Evolutionary conservation across 2,329 filamentous ascomycete genomes (phyloP).

Genomic region (Colletotrichum brevisporum): DNA sequence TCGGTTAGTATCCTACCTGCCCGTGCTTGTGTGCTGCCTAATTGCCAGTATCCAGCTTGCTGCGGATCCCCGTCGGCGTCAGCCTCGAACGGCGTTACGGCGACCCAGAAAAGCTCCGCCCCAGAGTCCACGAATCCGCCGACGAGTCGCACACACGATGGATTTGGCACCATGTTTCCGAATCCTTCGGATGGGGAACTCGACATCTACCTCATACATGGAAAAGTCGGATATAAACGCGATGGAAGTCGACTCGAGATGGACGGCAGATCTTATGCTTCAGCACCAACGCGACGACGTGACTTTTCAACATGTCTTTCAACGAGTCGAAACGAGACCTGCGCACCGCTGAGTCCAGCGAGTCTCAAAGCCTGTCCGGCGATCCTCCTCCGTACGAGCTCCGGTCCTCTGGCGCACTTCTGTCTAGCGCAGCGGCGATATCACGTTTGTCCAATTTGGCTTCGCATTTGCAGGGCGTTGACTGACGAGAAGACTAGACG

Average conservation of each 20-base stretch:
- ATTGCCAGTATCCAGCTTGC: not conserved
- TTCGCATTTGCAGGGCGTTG: not conserved
- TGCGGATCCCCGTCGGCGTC: not conserved
- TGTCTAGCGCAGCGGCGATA: constrained; percentile 13
- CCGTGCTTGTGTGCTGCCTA: no score
- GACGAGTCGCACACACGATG: not conserved
- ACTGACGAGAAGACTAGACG: not conserved
- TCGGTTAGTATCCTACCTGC: no score
- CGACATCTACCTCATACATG: not conserved
- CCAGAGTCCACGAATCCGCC: not conserved
- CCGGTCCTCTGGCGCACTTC: constrained; percentile 26
- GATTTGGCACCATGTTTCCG: not conserved
- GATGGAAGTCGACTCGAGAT: not conserved
- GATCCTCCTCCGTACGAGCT: constrained; percentile 21
- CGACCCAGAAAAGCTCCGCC: not conserved
- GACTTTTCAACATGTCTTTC: not conserved
- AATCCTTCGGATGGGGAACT: not conserved
- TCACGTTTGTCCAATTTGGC: not conserved
- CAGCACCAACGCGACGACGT: not conserved
- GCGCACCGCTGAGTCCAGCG: not conserved
- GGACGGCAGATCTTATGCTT: not conserved
- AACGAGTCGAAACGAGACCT: not conserved
- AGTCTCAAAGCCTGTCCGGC: not conserved
- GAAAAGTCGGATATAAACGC: not conserved
- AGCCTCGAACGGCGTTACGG: not conserved